These are phyloP conservation scores for Astragalus membranaceus DNA, from an alignment of 306 rosid species.

Conservation along the genomic window DNA sequence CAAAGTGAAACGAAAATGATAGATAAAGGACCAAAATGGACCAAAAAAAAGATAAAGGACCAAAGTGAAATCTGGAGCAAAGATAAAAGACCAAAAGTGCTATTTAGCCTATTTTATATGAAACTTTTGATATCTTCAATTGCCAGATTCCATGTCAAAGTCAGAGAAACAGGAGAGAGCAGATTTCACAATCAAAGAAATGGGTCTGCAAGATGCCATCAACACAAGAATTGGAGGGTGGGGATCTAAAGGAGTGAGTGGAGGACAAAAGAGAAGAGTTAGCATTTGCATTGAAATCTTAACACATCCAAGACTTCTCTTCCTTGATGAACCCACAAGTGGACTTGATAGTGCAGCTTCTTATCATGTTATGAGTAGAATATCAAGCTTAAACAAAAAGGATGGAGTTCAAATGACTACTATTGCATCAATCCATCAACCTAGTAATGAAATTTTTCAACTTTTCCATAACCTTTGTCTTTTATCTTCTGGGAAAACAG, in stretches of 20 bases:
- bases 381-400: constrained; percentile 23
- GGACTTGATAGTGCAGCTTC: constrained; percentile 84
- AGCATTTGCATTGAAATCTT: constrained; percentile 70
- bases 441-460: constrained; percentile 55
- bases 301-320: constrained; percentile 51
- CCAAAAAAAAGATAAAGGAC: no score
- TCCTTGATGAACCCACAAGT: constrained; percentile 74
- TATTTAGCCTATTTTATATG: no score
- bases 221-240: constrained; percentile 63
- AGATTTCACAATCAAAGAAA: constrained; percentile 47
- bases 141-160: constrained; percentile 52
- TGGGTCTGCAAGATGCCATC: constrained; percentile 56
- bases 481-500: constrained; percentile 52
- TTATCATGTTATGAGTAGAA: constrained; percentile 58
- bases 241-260: constrained; percentile 55
- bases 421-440: constrained; percentile 74
- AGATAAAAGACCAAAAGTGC: no score
- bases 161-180: constrained; percentile 63
- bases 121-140: no score
- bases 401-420: constrained; percentile 36
- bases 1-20: no score
- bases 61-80: no score
- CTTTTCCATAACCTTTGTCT: constrained; percentile 67
- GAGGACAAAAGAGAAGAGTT: constrained; percentile 66
- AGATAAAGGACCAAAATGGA: no score